Percentiles rank a stretch among this genome's conserved stretches.
phyloP scores from a whole-genome alignment of 1,139 yeast species.

The Hyphopichia wangnamkhiaoensis region DNA sequence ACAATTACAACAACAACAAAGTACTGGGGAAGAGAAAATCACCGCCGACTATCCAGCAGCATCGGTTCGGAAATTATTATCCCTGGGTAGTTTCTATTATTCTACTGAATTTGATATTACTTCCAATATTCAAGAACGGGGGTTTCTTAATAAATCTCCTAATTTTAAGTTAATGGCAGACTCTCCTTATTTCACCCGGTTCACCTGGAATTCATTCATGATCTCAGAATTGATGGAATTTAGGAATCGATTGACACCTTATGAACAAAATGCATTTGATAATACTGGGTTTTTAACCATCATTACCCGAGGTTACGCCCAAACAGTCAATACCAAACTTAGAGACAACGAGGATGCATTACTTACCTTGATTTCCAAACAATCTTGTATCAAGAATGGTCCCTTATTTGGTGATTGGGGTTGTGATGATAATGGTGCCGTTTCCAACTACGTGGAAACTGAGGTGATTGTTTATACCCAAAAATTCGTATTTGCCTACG shows the following conservation, averaged over 20 bases:
- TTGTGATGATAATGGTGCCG: conserved; percentile 70
- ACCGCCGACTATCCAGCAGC: conserved; percentile 58
- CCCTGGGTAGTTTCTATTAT: conserved; percentile 66
- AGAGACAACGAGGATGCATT: conserved; percentile 39
- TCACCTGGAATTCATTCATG: conserved; percentile 68
- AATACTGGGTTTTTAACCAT: conserved; percentile 57
- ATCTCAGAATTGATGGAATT: conserved; percentile 59
- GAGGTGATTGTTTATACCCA: conserved; percentile 62
- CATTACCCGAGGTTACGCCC: conserved; percentile 66
- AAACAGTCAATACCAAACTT: conserved; percentile 52
- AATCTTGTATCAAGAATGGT: conserved; percentile 60
- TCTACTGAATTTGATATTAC: conserved; percentile 68
- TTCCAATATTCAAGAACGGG: conserved; percentile 60
- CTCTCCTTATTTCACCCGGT: conserved; percentile 52
- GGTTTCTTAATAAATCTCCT: conserved; percentile 21
- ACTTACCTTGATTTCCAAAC: conserved; percentile 66
- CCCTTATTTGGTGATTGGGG: conserved; percentile 69
- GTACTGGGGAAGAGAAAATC: conserved; percentile 26
- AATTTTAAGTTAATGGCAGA: conserved; percentile 38
- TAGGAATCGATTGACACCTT: conserved; percentile 52
- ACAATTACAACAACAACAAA: conserved; percentile 12
- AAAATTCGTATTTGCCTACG: conserved; percentile 55
- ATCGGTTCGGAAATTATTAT: conserved; percentile 54
- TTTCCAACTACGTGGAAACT: conserved; percentile 66
- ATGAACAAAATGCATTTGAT: conserved; percentile 56